phyloP scores from a whole-genome alignment of 2,329 filamentous ascomycete species.

The Gaeumannomyces sp. region DNA sequence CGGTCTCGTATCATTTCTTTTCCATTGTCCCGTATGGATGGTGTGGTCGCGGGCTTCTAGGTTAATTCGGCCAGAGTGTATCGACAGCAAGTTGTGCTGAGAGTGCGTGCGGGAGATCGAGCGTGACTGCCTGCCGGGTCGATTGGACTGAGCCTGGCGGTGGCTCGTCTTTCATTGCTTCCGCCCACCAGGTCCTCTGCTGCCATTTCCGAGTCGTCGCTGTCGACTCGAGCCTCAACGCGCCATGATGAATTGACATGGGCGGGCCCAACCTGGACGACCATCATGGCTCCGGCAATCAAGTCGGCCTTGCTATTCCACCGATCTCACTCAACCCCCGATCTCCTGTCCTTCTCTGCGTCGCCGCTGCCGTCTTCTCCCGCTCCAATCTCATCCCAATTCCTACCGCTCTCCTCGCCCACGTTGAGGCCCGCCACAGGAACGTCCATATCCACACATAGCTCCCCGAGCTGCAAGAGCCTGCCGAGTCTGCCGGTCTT shows the following conservation, averaged over 20 bases:
- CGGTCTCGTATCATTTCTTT: background rate
- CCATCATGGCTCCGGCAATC: constrained; percentile 33
- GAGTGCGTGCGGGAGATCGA: background rate
- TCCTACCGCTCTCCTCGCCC: background rate
- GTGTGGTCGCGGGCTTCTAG: background rate
- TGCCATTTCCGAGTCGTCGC: background rate
- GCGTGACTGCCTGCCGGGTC: constrained; percentile 1
- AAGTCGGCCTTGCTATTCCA: constrained; percentile 29
- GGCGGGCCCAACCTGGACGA: constrained; percentile 28
- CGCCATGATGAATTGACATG: constrained; percentile 32
- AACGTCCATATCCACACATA: constrained; percentile 4
- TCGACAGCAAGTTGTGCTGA: background rate
- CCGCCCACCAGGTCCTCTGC: background rate
- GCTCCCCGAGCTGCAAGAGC: constrained; percentile 25
- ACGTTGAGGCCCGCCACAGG: constrained; percentile 4
- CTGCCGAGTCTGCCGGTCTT: constrained; percentile 36
- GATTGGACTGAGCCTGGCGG: background rate
- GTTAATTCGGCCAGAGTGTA: background rate
- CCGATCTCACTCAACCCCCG: constrained; percentile 28
- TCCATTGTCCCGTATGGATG: background rate
- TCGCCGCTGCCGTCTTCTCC: constrained; percentile 9
- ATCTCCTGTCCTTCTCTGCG: constrained; percentile 19
- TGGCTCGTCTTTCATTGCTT: background rate
- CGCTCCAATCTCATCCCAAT: constrained; percentile 14
- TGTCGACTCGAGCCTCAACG: background rate